Percentiles rank a stretch among this genome's conserved stretches.
These are phyloP conservation scores for Aspergillus calidoustus DNA, from an alignment of 2,329 filamentous ascomycete genomes.

Conservation along the genomic window DNA sequence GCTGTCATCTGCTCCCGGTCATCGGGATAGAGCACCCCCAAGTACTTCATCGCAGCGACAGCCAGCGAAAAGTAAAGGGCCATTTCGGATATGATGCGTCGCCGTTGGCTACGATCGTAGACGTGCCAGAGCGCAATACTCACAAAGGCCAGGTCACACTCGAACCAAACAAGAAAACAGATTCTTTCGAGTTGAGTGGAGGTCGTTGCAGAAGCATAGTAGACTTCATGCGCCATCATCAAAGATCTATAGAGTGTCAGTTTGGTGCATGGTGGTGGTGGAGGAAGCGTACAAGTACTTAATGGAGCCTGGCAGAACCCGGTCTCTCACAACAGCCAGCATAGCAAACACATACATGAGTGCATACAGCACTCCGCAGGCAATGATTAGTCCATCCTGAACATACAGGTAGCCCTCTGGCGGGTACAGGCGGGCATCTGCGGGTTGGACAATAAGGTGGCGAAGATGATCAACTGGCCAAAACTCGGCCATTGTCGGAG, in stretches of 20 bases:
- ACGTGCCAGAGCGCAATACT: conserved; percentile 16
- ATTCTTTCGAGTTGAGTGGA: conserved; percentile 19
- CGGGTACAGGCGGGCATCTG: conserved; percentile 21
- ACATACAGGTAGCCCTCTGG: conserved; percentile 29
- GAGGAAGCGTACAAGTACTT: conserved; percentile 18
- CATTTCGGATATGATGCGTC: conserved; percentile 11
- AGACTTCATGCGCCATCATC: conserved; percentile 27
- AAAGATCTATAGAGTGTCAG: conserved; percentile 22
- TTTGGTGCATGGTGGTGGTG: neutral
- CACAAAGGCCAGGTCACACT: conserved; percentile 22
- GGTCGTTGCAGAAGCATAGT: conserved; percentile 25
- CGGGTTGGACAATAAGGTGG: conserved; percentile 27
- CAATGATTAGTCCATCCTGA: conserved; percentile 29
- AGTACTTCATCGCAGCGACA: conserved; percentile 4
- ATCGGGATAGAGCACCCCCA: conserved; percentile 22
- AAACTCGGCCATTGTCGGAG: neutral
- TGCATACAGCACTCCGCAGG: conserved; percentile 26
- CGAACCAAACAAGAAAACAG: conserved; percentile 26
- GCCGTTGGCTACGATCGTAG: conserved; percentile 12
- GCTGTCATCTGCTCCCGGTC: conserved; percentile 28
- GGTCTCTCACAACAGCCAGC: conserved; percentile 20
- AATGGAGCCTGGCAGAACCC: neutral
- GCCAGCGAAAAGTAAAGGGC: conserved; percentile 10
- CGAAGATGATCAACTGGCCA: conserved; percentile 1
- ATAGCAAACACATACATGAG: conserved; percentile 26